Conservation (phyloP, 148 eudicot species). For the Chenopodium suecicum region DNA sequence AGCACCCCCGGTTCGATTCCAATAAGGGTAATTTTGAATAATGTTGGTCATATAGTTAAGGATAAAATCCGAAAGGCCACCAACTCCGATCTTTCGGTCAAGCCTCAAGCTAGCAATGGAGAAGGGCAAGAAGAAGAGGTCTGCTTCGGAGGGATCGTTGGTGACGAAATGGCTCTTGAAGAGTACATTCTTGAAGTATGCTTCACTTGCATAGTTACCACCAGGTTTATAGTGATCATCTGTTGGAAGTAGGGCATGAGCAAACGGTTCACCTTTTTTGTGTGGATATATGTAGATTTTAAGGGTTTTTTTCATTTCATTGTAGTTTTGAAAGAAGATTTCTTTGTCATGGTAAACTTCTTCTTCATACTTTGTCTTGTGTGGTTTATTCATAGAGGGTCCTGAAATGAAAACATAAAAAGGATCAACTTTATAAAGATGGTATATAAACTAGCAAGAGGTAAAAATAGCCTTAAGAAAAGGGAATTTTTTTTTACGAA, state of each 20-base stretch:
- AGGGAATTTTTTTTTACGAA: too few species aligned
- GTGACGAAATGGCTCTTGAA: slow-evolving; percentile 69
- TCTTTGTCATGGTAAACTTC: slow-evolving; percentile 59
- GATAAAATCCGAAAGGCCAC: slow-evolving; percentile 54
- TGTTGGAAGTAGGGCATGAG: slow-evolving; percentile 56
- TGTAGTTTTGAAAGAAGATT: slow-evolving; percentile 54
- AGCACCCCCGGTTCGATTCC: slow-evolving; percentile 79
- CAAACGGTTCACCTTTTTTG: slow-evolving; percentile 52
- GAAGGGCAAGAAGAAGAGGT: slow-evolving; percentile 80
- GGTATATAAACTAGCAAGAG: too few species aligned
- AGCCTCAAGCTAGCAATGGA: slow-evolving; percentile 68
- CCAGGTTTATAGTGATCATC: slow-evolving; percentile 36
- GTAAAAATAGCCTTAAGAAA: too few species aligned
- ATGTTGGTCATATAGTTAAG: slow-evolving; percentile 43
- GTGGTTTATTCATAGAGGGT: not conserved
- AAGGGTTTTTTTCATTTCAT: slow-evolving; percentile 58
- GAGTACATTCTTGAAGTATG: slow-evolving; percentile 69
- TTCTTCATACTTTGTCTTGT: slow-evolving; percentile 21
- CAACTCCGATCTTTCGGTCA: slow-evolving; percentile 63
- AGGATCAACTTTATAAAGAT: not conserved
- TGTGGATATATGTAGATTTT: slow-evolving; percentile 81
- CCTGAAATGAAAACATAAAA: not conserved
- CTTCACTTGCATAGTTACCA: slow-evolving; percentile 91
- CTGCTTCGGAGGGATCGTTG: slow-evolving; percentile 58
- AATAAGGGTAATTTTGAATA: slow-evolving; percentile 52